Percentiles rank a stretch among this genome's conserved stretches.
These are phyloP conservation scores for Exophiala oligosperma DNA, from an alignment of 2,329 filamentous ascomycete species.

Conservation along the genomic window DNA sequence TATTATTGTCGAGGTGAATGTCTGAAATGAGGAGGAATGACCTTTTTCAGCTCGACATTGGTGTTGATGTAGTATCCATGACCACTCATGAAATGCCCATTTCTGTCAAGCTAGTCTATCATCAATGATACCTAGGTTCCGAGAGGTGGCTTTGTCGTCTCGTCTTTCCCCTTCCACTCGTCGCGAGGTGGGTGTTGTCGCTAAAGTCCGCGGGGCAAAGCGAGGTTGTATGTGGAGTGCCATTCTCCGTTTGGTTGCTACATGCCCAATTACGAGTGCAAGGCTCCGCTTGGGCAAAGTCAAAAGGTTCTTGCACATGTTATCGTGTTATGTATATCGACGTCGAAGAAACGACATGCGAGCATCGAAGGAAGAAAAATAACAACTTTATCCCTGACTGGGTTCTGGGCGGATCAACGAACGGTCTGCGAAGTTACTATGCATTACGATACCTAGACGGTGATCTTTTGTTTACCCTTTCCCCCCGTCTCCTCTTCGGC, in stretches of 20 bases:
- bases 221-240: not conserved
- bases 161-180: not conserved
- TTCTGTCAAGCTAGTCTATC: not conserved
- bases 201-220: conserved; percentile 1
- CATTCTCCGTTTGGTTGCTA: not conserved
- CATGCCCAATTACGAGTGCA: not conserved
- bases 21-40: not conserved
- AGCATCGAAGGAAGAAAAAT: not conserved
- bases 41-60: not conserved
- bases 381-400: not conserved
- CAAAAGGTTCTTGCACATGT: no score
- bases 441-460: not conserved
- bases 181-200: not conserved
- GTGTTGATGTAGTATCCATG: not conserved
- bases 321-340: not conserved
- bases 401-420: not conserved
- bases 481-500: conserved; percentile 28
- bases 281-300: not conserved
- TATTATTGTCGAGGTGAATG: no score
- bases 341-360: not conserved
- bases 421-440: not conserved
- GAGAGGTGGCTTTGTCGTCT: not conserved
- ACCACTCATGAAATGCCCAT: not conserved
- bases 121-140: no score
- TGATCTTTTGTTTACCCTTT: conserved; percentile 15